These are phyloP conservation scores for Avicennia marina DNA, from an alignment of 257 asterid species.

Conservation along the genomic window DNA sequence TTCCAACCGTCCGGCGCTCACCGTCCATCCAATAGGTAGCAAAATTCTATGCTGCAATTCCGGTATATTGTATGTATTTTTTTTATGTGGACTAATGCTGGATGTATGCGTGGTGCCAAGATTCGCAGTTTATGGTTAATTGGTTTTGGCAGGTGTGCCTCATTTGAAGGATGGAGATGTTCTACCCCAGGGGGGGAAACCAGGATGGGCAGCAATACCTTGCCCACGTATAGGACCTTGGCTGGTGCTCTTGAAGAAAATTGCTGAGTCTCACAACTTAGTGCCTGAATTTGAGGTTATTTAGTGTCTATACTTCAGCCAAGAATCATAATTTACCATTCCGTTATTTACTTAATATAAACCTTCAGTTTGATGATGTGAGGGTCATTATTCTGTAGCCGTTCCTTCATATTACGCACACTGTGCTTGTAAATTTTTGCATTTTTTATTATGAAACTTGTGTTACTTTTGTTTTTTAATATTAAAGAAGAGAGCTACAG, in stretches of 20 bases:
- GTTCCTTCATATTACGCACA: too few relatives aligned
- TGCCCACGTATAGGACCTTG: constrained; percentile 86
- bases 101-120: background rate
- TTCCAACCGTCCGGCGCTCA: constrained; percentile 77
- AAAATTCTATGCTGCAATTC: background rate
- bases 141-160: constrained; percentile 58
- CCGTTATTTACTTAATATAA: background rate
- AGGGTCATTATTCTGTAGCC: too few relatives aligned
- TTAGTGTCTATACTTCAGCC: background rate
- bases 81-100: background rate
- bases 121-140: background rate
- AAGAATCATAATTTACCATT: background rate
- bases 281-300: constrained; percentile 89
- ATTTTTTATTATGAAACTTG: background rate
- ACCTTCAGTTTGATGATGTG: background rate
- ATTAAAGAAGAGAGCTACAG: background rate
- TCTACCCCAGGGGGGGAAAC: constrained; percentile 80
- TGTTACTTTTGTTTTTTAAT: background rate
- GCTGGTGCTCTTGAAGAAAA: constrained; percentile 73
- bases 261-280: constrained; percentile 70
- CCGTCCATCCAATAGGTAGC: constrained; percentile 81
- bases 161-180: constrained; percentile 86
- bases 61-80: too few relatives aligned
- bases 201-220: constrained; percentile 97
- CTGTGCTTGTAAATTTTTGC: too few relatives aligned